Evolutionary conservation across 176 grass and related monocot species (phyloP), one percentile per base, ranked within the genome.

Genomic region (Eragrostis curvula): DNA sequence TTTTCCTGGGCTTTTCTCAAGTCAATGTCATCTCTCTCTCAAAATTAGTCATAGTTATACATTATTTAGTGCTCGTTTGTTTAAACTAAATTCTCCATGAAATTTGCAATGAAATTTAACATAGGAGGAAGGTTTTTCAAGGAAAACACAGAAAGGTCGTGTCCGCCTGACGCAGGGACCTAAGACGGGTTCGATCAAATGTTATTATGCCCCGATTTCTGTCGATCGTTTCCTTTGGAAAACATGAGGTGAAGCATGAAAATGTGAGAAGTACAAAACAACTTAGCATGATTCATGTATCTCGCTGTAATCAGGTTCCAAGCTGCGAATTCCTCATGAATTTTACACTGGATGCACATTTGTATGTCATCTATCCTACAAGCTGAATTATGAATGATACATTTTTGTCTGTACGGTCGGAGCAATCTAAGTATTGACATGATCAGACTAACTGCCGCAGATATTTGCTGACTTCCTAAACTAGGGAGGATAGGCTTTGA

Each of bases 401-500:
- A 83, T 51, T 13, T 64, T 63, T 55, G 47, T 77, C 73, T 80
- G 18, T 58, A 66, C 68, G 23, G 80, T 60, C 7, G 72, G 52
- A 75, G 36, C 82, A 64, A 78, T 83, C 74, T 68, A 69, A 27
- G 61, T 86, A 90, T 90, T 62, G 61, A 70, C 84, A 90, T 12
- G 13, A 79, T 68, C 67, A 83, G 65, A 61, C 52, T 90, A 87
- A 70, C 88, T 53, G 66, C 17, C 1, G 11, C 32, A 62, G 68
- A 69, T 46, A 25, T 79, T 46, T 79, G 32, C 79, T n/a, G 30
- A 78, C 61, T 68, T 79, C 68, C 74, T 75, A 83, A 70, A 18
- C 74, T 72, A 67, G 65, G 65, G 7, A 67, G 21, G 67, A 41
- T 43, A 0, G 29, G 45, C 24, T 52, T 85, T 28, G n/a, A 58